Percentiles rank a stretch among this genome's conserved stretches.
These are phyloP conservation scores for Penicillium paxilli DNA, from an alignment of 495 filamentous ascomycete genomes.

Conservation along the genomic window DNA sequence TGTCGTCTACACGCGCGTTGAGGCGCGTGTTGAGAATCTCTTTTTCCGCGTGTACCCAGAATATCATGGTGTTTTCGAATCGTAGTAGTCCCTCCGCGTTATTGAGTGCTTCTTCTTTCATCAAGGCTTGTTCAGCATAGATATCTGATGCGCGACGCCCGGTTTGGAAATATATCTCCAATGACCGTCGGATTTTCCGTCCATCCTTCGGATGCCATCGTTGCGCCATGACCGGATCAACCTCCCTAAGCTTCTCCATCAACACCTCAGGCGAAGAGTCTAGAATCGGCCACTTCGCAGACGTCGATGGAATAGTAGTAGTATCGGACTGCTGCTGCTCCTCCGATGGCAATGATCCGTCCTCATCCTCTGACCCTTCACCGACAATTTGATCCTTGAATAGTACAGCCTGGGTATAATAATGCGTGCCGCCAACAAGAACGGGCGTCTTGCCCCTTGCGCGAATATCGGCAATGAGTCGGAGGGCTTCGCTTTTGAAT, in stretches of 20 bases:
- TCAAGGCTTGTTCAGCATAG: slow-evolving; percentile 69
- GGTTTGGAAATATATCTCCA: slow-evolving; percentile 84
- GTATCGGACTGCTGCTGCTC: slow-evolving; percentile 5
- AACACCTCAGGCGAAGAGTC: slow-evolving; percentile 67
- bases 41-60: slow-evolving; percentile 82
- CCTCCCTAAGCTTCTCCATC: slow-evolving; percentile 66
- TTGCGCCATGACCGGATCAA: slow-evolving; percentile 87
- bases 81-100: slow-evolving; percentile 36
- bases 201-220: slow-evolving; percentile 92
- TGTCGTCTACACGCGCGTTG: slow-evolving; percentile 74
- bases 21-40: slow-evolving; percentile 68
- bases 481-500: slow-evolving; percentile 68
- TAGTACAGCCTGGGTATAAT: slow-evolving; percentile 86
- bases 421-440: slow-evolving; percentile 91
- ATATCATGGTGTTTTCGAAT: slow-evolving; percentile 62
- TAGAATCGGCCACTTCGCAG: slow-evolving; percentile 66
- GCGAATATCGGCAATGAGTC: slow-evolving; percentile 75
- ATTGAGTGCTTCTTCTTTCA: slow-evolving; percentile 25
- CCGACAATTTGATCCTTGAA: slow-evolving; percentile 67
- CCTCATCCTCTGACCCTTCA: slow-evolving; percentile 27
- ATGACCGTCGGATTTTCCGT: slow-evolving; percentile 84
- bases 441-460: slow-evolving; percentile 78
- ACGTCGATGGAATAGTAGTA: slow-evolving; percentile 18
- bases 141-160: slow-evolving; percentile 81
- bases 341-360: slow-evolving; percentile 17